phyloP scores from a whole-genome alignment of 768 basidiomycete species.

The Russula sp. region DNA sequence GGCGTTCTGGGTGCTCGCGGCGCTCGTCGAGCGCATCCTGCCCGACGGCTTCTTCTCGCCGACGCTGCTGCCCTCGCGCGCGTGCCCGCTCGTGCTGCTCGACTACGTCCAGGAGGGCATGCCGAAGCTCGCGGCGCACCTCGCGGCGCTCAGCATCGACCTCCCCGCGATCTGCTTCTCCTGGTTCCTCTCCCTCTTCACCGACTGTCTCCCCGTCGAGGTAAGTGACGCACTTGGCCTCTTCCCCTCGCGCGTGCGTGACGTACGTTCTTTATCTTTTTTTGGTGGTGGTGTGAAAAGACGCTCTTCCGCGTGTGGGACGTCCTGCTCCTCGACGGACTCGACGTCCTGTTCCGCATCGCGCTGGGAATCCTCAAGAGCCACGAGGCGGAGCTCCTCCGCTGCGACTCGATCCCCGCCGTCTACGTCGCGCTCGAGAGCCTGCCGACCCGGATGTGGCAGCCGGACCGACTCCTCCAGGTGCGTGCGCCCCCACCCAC shows the following conservation, averaged over 20 bases:
- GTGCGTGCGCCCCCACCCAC: no score
- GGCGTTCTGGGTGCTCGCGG: constrained; percentile 91
- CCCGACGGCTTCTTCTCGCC: constrained; percentile 94
- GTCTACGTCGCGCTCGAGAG: constrained; percentile 88
- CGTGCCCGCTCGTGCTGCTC: constrained; percentile 85
- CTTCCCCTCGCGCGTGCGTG: neutral
- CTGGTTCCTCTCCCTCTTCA: constrained; percentile 96
- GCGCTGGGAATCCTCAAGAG: constrained; percentile 80
- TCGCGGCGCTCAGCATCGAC: constrained; percentile 79
- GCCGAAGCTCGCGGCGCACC: constrained; percentile 70
- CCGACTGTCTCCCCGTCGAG: constrained; percentile 93
- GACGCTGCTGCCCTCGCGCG: constrained; percentile 84
- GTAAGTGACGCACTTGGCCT: constrained; percentile 45
- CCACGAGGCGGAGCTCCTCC: constrained; percentile 78
- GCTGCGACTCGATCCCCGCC: constrained; percentile 79
- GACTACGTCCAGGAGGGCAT: constrained; percentile 78
- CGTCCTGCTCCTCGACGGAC: constrained; percentile 86
- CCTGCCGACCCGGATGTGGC: constrained; percentile 90
- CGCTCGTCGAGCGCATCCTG: constrained; percentile 82
- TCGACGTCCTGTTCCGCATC: constrained; percentile 87
- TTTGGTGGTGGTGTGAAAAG: constrained; percentile 33
- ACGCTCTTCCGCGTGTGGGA: constrained; percentile 97
- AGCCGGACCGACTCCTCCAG: constrained; percentile 84
- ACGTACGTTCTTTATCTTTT: neutral
- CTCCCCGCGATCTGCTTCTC: constrained; percentile 95